Evolutionary conservation across 2,329 filamentous ascomycete genomes (phyloP), one percentile per base, ranked within the genome.

Genomic region (Thelonectria rubi): DNA sequence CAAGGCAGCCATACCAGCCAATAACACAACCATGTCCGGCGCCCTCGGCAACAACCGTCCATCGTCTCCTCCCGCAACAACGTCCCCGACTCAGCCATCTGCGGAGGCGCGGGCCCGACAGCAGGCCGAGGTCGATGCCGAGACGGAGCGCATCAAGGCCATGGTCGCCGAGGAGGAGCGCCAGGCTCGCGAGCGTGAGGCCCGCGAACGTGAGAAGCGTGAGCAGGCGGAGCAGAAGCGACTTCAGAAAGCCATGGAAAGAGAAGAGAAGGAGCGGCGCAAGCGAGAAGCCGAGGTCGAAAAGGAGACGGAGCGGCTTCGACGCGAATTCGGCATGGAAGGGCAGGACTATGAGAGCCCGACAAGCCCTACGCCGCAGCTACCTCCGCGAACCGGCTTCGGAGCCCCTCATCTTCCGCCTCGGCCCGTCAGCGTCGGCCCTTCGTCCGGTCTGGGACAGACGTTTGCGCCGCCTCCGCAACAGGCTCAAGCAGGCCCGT

Each of bases 231-330:
- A 34, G 32, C 32, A 34, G 32, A 34, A 34, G 32, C 71, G 86
- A 42, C 86, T 91, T 55, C 85, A 88, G 70, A 84, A 83, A 69
- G 89, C 91, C 83, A 81, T 91, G 5, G 85, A 89, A 50, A 80
- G 83, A 45, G 90, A 93, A 72, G 87, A 90, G 24, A 84, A 82
- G 58, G 88, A 91, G 68, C 82, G 80, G 0, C 70, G 65, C 7
- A 83, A 78, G 24, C 77, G 82, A 60, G 84, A 89, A 32, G 85
- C 82, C 10, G 85, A 86, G 67, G 79, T 94, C 1, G 89, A 94
- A 18, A 85, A 84, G 64, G 94, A 99, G 78, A 98, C 95, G 1
- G 92, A 95, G 74, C 84, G 93, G 1, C 80, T 99, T 37, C 81
- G 86, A 20, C 86, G 81, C 67, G 76, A 89, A 68, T 94, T 92